A percentile compares a stretch with the other conserved stretches of the same genome.
phyloP scores from a whole-genome alignment of 2,329 filamentous ascomycete species.

The Phyllosticta paracitricarpa region DNA sequence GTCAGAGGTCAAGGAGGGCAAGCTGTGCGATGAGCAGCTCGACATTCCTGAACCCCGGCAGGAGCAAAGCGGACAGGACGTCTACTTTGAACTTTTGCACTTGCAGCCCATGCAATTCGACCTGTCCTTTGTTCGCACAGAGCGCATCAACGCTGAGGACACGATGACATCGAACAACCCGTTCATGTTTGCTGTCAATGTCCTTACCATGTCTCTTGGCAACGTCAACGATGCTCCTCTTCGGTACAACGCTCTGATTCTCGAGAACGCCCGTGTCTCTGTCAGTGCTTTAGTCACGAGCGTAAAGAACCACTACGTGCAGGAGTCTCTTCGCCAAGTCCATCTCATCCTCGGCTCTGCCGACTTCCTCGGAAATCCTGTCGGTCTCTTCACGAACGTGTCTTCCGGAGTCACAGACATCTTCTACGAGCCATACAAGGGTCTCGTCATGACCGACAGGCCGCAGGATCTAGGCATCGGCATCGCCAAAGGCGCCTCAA shows the following conservation, averaged over 20 bases:
- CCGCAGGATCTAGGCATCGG: constrained; percentile 92
- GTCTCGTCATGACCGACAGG: constrained; percentile 88
- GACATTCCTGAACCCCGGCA: constrained; percentile 88
- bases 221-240: constrained; percentile 98
- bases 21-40: constrained; percentile 77
- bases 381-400: constrained; percentile 96
- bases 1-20: constrained; percentile 73
- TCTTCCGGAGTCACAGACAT: constrained; percentile 95
- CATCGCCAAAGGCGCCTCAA: constrained; percentile 92
- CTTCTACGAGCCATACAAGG: constrained; percentile 98
- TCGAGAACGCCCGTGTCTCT: constrained; percentile 92
- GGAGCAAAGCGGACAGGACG: constrained; percentile 77
- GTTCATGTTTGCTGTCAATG: constrained; percentile 97
- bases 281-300: constrained; percentile 74
- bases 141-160: constrained; percentile 92
- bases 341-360: constrained; percentile 96
- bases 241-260: constrained; percentile 81
- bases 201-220: constrained; percentile 97
- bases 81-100: constrained; percentile 96
- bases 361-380: constrained; percentile 94
- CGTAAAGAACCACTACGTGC: constrained; percentile 88
- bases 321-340: constrained; percentile 90
- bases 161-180: constrained; percentile 82
- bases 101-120: constrained; percentile 98
- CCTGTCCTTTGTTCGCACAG: constrained; percentile 91